Percentiles rank a stretch among this genome's conserved stretches.
phyloP scores from a whole-genome alignment of 768 basidiomycete genomes.

The Tephrocybe sp. region DNA sequence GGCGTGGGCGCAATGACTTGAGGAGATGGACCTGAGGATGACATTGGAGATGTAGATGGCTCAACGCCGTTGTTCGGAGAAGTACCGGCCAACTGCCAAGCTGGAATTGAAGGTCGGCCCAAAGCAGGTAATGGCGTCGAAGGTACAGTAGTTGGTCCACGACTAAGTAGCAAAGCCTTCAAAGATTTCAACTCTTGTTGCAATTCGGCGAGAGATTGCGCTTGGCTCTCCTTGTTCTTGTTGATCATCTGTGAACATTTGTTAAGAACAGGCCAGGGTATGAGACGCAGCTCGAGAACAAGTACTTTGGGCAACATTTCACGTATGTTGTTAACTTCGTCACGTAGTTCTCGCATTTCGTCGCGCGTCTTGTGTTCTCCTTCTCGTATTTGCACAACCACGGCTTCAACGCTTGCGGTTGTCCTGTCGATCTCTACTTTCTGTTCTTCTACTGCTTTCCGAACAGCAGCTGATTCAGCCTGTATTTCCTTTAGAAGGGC shows the following conservation, averaged over 20 bases:
- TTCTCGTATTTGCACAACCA: conserved; percentile 72
- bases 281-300: conserved; percentile 2
- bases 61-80: conserved; percentile 19
- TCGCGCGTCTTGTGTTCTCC: conserved; percentile 77
- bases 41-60: neutral
- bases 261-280: conserved; percentile 4
- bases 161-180: conserved; percentile 82
- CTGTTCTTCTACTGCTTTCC: conserved; percentile 73
- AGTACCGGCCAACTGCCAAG: conserved; percentile 77
- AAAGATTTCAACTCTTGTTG: conserved; percentile 94
- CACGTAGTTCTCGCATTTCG: conserved; percentile 88
- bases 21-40: neutral
- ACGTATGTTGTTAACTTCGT: conserved; percentile 85
- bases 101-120: conserved; percentile 74
- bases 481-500: conserved; percentile 79
- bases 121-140: conserved; percentile 51
- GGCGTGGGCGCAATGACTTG: conserved; percentile 8
- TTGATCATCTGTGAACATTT: conserved; percentile 77
- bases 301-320: conserved; percentile 91
- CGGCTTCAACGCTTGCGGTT: conserved; percentile 67
- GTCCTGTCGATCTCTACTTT: conserved; percentile 68
- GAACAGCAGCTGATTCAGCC: conserved; percentile 68
- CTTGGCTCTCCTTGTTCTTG: conserved; percentile 84
- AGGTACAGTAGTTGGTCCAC: conserved; percentile 51
- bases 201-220: conserved; percentile 78